Evolutionary conservation across 2,329 filamentous ascomycete species (phyloP), one percentile per base, ranked within the genome.

Genomic region (Colletotrichum sp.): DNA sequence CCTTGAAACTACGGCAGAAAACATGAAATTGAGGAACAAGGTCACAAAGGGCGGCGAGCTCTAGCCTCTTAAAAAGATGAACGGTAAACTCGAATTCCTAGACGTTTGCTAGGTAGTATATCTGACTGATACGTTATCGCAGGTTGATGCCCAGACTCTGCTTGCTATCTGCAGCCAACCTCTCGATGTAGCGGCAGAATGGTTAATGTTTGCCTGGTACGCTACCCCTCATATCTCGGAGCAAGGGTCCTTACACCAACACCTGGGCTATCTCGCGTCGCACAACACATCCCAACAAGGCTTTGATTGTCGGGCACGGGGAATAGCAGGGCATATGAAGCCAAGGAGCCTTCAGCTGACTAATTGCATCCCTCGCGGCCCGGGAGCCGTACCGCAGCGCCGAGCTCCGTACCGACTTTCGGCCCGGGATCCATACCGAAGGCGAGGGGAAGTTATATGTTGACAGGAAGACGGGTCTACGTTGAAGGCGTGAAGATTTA

Each of bases 31-130:
- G n/a, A 21, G 4, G n/a, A 5, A 12, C 18, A 21, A 52, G n/a
- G 43, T 52, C 6, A 52, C 43, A 21, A 2, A 24, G n/a, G 6
- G n/a, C 10, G n/a, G 43, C n/a, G n/a, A 21, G 6, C 6, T 7
- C 3, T 13, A 7, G 9, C 43, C 10, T 52, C 43, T 52, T 52
- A 52, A 52, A 52, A 10, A 21, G n/a, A 21, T 7, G 43, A 24
- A 21, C 6, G n/a, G 43, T 1, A 52, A 13, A 0, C 2, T 48
- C 13, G 0, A 52, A 0, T 52, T 6, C 43, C 12, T 4, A 21
- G 43, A 1, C 2, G 4, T 52, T 52, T 21, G 6, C n/a, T 52
- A 10, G 10, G 16, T 21, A 52, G 0, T 16, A 38, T 38, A 18
- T 38, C 3, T 52, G 43, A 18, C n/a, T 52, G 43, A 52, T 21